Base-by-base conservation (phyloP, 2,329 filamentous ascomycete species). In the Ophiocordyceps australis region DNA sequence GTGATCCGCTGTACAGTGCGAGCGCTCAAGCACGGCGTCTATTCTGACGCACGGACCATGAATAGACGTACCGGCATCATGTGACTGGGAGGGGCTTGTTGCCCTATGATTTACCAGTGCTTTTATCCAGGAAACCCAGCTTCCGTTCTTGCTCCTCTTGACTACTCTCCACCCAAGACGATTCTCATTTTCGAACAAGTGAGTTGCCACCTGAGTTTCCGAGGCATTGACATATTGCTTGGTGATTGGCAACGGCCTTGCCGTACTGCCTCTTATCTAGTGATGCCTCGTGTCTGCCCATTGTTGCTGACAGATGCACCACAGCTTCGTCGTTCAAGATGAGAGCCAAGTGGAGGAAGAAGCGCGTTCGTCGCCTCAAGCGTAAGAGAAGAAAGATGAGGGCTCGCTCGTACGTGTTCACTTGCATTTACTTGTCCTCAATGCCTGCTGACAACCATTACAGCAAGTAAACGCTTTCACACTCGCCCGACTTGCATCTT, bases 371-470 rank as follows among this genome's bases (percentile, higher is more conserved):
- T 53, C 77, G 89, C 63, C 82, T 98, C 62, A 95, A 95, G 79
- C 78, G 85, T 58, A 98, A 98, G 85, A 83, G 89, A 69, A 91
- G 89, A 83, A 98, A 98, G 86, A 93, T 89, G 66, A 75, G 89
- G 59, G 89, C 86, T 51, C 68, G 89, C 67, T 85, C 75, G 89
- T 95, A 71, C 72, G 83, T 65, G 19, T 13, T n/a, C 11, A 12
- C 13, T 22, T 20, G 8, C 2, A 14, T 14, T 13, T 14, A 15
- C 5, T 7, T 9, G 22, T 9, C 17, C 40, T 29, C 38, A 33
- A 22, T 26, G 23, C 22, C 12, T 24, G 30, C 55, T 57, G 46
- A 61, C 41, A 31, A 9, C 7, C 20, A 12, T 7, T 10, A 21
- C 46, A 75, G 70, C 59, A 75, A 75, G 62, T 75, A 75, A 75